Conservation (phyloP, 805 yeast genomes). For the Lachancea dasiensis region DNA sequence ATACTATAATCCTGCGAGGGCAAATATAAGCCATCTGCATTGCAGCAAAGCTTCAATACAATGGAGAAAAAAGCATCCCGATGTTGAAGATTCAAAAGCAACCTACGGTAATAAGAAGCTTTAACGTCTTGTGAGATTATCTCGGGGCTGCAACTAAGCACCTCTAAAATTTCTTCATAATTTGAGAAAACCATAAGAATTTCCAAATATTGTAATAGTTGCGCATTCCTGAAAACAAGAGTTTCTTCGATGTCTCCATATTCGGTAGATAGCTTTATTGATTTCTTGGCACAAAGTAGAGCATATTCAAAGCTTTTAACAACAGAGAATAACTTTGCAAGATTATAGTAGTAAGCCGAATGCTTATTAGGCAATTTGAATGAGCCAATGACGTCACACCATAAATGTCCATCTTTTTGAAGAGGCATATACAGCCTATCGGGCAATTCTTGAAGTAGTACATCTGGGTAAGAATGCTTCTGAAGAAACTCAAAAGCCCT, state of each 20-base stretch:
- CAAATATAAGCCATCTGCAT: conserved; percentile 13
- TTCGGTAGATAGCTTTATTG: conserved; percentile 21
- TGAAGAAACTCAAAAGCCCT: conserved; percentile 26
- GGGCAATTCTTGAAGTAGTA: conserved; percentile 17
- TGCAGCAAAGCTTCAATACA: conserved; percentile 17
- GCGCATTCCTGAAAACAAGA: conserved; percentile 16
- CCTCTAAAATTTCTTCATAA: conserved; percentile 29
- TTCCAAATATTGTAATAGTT: conserved; percentile 25
- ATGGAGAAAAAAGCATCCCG: conserved; percentile 22
- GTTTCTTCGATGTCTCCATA: conserved; percentile 16
- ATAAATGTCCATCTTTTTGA: conserved; percentile 12
- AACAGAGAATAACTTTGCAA: conserved; percentile 24
- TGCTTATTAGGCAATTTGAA: conserved; percentile 14
- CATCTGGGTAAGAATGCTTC: conserved; percentile 21
- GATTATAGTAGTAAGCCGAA: conserved; percentile 22
- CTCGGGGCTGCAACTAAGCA: conserved; percentile 25
- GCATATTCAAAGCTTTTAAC: conserved; percentile 19
- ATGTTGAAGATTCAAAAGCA: conserved; percentile 15
- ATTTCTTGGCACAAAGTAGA: conserved; percentile 24
- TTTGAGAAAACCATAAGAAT: conserved; percentile 22
- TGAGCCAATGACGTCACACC: conserved; percentile 22
- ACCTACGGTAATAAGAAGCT: conserved; percentile 16
- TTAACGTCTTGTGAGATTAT: conserved; percentile 20
- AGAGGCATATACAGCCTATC: conserved; percentile 14
- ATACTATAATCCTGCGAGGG: conserved; percentile 22